Evolutionary conservation across 257 asterid genomes (phyloP).

Genomic region (Linaria vulgaris): DNA sequence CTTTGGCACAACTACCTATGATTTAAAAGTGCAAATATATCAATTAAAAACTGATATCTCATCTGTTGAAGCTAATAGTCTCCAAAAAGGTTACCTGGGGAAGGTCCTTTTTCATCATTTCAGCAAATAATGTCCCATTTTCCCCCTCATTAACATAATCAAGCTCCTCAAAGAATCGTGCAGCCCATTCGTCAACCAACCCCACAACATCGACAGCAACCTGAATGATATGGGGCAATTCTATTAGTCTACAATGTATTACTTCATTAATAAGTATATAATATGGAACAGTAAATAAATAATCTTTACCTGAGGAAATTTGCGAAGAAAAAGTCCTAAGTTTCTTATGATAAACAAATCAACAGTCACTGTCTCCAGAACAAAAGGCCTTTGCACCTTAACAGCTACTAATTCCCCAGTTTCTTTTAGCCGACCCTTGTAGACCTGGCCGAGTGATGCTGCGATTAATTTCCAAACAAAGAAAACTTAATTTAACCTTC

Average conservation of each 20-base stretch:
- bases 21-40: too few species aligned
- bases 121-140: constrained; percentile 92
- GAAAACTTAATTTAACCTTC: constrained; percentile 23
- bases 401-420: constrained; percentile 97
- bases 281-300: constrained; percentile 15
- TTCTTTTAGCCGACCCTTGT: constrained; percentile 93
- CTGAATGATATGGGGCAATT: constrained; percentile 36
- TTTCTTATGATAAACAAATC: constrained; percentile 86
- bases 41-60: too few species aligned
- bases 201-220: constrained; percentile 93
- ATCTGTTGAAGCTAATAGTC: not conserved
- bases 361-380: constrained; percentile 96
- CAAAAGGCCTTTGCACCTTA: constrained; percentile 98
- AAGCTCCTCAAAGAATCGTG: constrained; percentile 98
- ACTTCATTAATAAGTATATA: constrained; percentile 21
- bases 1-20: constrained; percentile 93
- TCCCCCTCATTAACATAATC: constrained; percentile 96
- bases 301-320: constrained; percentile 83
- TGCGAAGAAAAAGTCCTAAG: constrained; percentile 83
- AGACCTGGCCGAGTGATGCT: constrained; percentile 99
- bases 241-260: not conserved
- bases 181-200: constrained; percentile 99
- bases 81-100: constrained; percentile 68
- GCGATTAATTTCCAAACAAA: constrained; percentile 39
- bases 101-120: constrained; percentile 95